Evolutionary conservation across 805 yeast genomes (phyloP), one percentile per base, ranked within the genome.

Genomic region (Suhomyces faveliae): DNA sequence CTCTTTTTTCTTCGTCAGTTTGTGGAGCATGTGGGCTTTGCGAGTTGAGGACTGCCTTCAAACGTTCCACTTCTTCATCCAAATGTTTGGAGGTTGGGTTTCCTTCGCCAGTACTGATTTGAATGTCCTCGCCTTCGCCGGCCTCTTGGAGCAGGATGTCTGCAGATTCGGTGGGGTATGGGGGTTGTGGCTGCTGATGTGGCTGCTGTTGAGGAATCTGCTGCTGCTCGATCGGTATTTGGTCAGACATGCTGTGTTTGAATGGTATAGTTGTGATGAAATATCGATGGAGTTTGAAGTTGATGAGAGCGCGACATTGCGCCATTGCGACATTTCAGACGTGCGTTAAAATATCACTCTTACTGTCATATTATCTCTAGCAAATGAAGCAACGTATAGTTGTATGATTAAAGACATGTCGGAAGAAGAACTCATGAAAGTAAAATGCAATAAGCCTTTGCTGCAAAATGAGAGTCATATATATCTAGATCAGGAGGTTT

Each of bases 1-100:
- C 90, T 54, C 78, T 79, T 58, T 78, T 80, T 55, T 76, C 66
- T 35, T 63, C 66, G 25, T 75, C 60, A 67, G 84, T 51, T 57
- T 62, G 52, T 63, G 66, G 46, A 58, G 73, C 48, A 35, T 27
- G 45, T 20, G 35, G 30, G 24, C 38, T 46, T 12, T 47, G 46
- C 13, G 50, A 42, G 23, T 47, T 47, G 35, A 51, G 51, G 10
- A 51, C 53, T 3, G 53, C 53, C 45, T 51, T 47, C 25, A 46
- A 47, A 44, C 52, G 42, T 17, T 49, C 52, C 17, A 44, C 51
- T 40, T 47, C 51, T 6, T 46, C 52, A 41, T 39, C 53, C 50
- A 37, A 45, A 20, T 40, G 46, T 35, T 49, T 43, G 35, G 53
- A 35, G 6, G 17, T n/a, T 27, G 33, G 42, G 17, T 35, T 35